phyloP scores from a whole-genome alignment of 164 flowering plant species.

The Chimonanthus praecox region DNA sequence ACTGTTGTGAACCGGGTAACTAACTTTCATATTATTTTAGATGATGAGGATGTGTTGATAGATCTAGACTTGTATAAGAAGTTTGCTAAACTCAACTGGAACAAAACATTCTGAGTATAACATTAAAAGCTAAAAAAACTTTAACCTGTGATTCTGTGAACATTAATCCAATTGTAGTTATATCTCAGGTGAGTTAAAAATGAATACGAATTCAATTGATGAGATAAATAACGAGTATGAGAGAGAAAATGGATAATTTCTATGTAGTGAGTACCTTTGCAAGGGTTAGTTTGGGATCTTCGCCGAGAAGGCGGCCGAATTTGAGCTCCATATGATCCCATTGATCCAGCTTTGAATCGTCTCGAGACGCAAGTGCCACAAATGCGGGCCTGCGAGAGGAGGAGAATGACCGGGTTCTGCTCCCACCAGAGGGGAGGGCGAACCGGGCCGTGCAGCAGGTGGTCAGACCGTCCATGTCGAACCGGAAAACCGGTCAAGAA shows the following conservation, averaged over 20 bases:
- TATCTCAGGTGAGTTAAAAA: too few species aligned
- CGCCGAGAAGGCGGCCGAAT: conserved; percentile 80
- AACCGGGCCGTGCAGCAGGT: conserved; percentile 16
- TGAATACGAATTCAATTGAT: background rate
- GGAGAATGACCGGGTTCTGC: background rate
- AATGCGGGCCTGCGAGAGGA: conserved; percentile 18
- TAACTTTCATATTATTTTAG: too few species aligned
- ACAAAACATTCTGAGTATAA: too few species aligned
- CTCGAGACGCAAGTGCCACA: conserved; percentile 24
- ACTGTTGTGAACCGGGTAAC: too few species aligned
- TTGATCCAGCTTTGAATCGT: conserved; percentile 47
- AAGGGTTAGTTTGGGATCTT: conserved; percentile 88
- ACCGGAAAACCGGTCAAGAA: too few species aligned
- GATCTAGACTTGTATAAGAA: too few species aligned
- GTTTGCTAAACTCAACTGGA: too few species aligned
- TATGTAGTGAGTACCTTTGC: conserved; percentile 54
- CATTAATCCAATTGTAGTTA: too few species aligned
- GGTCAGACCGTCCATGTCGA: conserved; percentile 39
- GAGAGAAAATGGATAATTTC: background rate
- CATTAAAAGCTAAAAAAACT: too few species aligned
- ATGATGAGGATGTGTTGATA: too few species aligned
- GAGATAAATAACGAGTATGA: too few species aligned
- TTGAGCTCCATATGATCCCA: conserved; percentile 91
- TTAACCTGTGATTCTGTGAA: too few species aligned
- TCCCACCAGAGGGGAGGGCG: conserved; percentile 8